Base-by-base conservation (phyloP, 2,329 filamentous ascomycete genomes). In the Colletotrichum tofieldiae region DNA sequence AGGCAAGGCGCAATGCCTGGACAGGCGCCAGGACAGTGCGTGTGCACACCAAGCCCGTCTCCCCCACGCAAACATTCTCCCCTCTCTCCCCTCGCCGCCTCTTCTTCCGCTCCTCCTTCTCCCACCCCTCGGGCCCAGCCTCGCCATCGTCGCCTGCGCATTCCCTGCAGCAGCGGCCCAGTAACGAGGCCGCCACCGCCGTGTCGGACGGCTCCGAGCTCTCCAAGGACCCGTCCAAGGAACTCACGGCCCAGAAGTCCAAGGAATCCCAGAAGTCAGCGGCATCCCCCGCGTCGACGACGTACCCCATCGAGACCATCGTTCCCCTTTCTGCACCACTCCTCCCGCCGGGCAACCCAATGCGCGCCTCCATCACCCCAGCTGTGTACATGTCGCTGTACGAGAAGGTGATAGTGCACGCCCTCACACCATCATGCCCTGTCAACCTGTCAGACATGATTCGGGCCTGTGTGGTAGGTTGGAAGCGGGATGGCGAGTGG, bases 401-500 rank as follows among this genome's bases (percentile, higher is more conserved):
- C 85, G 93, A 93, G 79, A 98, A 98, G 82, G 93, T 98, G 62
- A 91, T 98, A 52, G 81, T 95, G 0, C 92, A 96, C 77, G 89
- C 88, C 47, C 89, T 96, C 75, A 94, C 94, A 3, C 96, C 96
- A 0, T 92, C 93, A 1, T 94, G 97, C 20, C 96, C 96, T 4
- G 93, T 98, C 78, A 98, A 98, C 77, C 88, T 98, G 0, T 85
- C 88, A 39, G 94, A 97, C 77, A 92, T 98, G 84, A 90, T 94
- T 29, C 89, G 91, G 12, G 91, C 94, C 16, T 93, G 96, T 75
- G 95, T 98, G 0, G 88, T 93, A 37, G 96, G 96, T 54, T 98
- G 96, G 96, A 97, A 97, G 81, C 89, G 94, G 51, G 94, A 96
- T 77, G 95, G 95, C 20, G 94, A 98, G 81, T 98, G 96, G 96